Conservation (phyloP, 495 filamentous ascomycete species). For the Xylaria grammica region DNA sequence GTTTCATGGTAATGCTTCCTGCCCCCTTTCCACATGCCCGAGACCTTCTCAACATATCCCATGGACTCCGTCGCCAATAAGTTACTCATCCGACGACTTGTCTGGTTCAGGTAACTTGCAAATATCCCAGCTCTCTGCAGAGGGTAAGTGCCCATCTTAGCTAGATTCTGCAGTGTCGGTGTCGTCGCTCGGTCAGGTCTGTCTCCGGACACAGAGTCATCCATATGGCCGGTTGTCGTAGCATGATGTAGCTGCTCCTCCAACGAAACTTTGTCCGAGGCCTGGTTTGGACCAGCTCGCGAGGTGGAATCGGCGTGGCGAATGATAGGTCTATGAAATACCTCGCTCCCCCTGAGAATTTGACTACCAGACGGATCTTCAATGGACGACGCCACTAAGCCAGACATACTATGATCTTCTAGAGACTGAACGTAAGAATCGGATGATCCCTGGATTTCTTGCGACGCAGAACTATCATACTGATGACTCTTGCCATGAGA, state of each 20-base stretch:
- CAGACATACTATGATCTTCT: slow-evolving; percentile 71
- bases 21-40: slow-evolving; percentile 94
- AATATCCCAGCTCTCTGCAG: slow-evolving; percentile 85
- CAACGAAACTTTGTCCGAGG: slow-evolving; percentile 19
- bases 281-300: slow-evolving; percentile 27
- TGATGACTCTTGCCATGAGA: slow-evolving; percentile 49
- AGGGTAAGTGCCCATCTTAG: slow-evolving; percentile 77
- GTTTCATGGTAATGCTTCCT: slow-evolving; percentile 85
- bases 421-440: slow-evolving; percentile 80
- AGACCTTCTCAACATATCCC: slow-evolving; percentile 96
- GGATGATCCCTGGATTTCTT: slow-evolving; percentile 67
- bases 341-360: slow-evolving; percentile 83
- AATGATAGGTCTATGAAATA: slow-evolving; percentile 87
- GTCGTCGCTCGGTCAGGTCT: slow-evolving; percentile 45
- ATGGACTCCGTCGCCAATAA: slow-evolving; percentile 91
- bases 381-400: slow-evolving; percentile 69
- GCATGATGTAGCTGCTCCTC: slow-evolving; percentile 32
- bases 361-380: slow-evolving; percentile 89
- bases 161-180: slow-evolving; percentile 71
- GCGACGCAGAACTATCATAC: slow-evolving; percentile 46
- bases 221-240: slow-evolving; percentile 43
- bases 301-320: slow-evolving; percentile 49
- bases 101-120: slow-evolving; percentile 79
- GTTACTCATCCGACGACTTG: slow-evolving; percentile 78
- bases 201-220: slow-evolving; percentile 38